A percentile compares a stretch with the other conserved stretches of the same genome.
These are phyloP conservation scores for Schizochytrium sp. DNA, from an alignment of 108 stramenopile species.

Conservation along the genomic window DNA sequence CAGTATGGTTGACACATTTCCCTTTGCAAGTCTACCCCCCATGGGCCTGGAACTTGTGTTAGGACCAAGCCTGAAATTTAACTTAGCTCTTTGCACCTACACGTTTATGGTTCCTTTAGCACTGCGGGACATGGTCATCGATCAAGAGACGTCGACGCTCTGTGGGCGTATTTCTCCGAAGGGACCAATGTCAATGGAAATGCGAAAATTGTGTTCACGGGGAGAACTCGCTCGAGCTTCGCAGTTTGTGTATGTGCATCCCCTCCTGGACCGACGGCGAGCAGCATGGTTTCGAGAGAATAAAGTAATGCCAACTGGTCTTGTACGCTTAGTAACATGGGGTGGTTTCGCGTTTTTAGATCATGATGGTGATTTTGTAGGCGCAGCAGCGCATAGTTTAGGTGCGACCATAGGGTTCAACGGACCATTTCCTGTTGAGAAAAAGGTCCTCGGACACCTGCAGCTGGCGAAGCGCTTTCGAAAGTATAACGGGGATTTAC, in stretches of 20 bases:
- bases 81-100: neutral
- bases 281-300: neutral
- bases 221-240: neutral
- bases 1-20: neutral
- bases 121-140: neutral
- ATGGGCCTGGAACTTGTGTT: neutral
- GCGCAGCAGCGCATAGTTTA: neutral
- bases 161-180: neutral
- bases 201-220: neutral
- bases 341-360: constrained; percentile 18
- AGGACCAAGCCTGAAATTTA: neutral
- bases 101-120: neutral
- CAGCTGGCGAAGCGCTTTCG: neutral
- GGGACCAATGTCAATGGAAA: neutral
- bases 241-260: neutral
- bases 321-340: neutral
- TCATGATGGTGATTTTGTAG: neutral
- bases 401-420: neutral
- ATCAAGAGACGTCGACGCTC: no score
- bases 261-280: neutral
- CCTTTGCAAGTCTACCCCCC: neutral
- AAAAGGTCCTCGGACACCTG: neutral
- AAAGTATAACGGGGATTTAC: neutral
- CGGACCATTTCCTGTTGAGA: neutral
- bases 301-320: neutral